Evolutionary conservation across 1,139 yeast genomes (phyloP), one percentile per base, ranked within the genome.

Genomic region (Geotrichum aggregatum): DNA sequence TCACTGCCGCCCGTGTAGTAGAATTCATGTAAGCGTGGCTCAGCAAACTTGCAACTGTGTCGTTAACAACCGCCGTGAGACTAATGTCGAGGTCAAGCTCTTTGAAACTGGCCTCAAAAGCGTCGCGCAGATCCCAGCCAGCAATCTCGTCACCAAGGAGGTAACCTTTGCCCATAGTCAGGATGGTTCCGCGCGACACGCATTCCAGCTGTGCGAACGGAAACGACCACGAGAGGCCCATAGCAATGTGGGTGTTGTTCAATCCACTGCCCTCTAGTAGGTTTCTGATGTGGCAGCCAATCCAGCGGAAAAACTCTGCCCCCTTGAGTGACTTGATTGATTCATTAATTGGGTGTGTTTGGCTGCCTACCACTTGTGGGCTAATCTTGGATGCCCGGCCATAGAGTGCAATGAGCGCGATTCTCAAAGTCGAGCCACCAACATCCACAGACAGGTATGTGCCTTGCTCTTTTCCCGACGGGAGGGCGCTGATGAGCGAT

Each of bases 141-240:
- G 83, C 82, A 45, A 84, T 78, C 62, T 87, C 95, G 21, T 80
- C 80, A 5, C 64, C 60, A 54, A 87, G 82, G 56, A 82, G 77
- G 69, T 85, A 88, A 16, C 96, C 96, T 68, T 89, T 89, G 22
- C 96, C 89, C 97, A 96, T 89, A 67, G 92, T 79, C 56, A 86
- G 77, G 60, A 89, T 76, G 6, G 76, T 77, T 51, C 96, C 96
- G 6, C 78, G 73, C 59, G 79, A 75, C 56, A 87, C 74, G 6
- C 85, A 80, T 21, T 82, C 78, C 74, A 18, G 54, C 51, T 66
- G 69, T 24, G 50, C 52, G 53, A 66, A 60, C 18, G 69, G 69
- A 56, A 66, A 66, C 38, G 64, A 59, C 69, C 69, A 66, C n/a
- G 69, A 65, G 19, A 66, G 57, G 4, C 69, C 70, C 58, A 64